Conservation (phyloP, 352 stramenopile species). For the Phytophthora podocarpi region DNA sequence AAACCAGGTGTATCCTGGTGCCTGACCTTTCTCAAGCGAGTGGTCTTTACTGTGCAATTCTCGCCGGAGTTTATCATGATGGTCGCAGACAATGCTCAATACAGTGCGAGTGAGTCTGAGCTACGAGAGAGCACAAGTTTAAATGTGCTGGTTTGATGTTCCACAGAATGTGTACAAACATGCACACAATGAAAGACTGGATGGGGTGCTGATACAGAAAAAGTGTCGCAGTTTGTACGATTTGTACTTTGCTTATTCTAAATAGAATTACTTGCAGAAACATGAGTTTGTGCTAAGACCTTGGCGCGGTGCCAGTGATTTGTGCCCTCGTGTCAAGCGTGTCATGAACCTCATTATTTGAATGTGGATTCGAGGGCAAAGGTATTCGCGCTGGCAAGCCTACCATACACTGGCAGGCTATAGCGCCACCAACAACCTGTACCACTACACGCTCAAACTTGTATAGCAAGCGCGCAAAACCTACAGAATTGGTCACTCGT, state of each 20-base stretch:
- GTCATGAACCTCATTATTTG: neutral
- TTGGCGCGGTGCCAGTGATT: neutral
- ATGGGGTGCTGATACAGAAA: neutral
- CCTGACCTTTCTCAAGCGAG: neutral
- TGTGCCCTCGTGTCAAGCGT: neutral
- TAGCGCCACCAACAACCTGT: neutral
- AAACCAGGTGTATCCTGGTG: neutral
- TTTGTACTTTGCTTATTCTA: neutral
- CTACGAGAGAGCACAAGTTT: neutral
- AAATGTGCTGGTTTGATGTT: conserved; percentile 6
- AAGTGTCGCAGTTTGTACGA: neutral
- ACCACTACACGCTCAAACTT: neutral
- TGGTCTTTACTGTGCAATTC: neutral
- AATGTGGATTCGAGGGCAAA: neutral
- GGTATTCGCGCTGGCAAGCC: neutral
- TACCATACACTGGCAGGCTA: neutral
- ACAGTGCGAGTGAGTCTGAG: neutral
- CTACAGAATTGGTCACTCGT: neutral
- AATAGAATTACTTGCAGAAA: neutral
- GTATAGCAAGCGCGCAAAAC: neutral
- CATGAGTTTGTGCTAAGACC: neutral
- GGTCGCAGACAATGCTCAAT: neutral
- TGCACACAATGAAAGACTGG: neutral
- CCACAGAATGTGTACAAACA: neutral
- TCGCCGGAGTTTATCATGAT: neutral